Evolutionary conservation across 2,329 filamentous ascomycete species (phyloP), one percentile per base, ranked within the genome.

Genomic region (Drechmeria coniospora): DNA sequence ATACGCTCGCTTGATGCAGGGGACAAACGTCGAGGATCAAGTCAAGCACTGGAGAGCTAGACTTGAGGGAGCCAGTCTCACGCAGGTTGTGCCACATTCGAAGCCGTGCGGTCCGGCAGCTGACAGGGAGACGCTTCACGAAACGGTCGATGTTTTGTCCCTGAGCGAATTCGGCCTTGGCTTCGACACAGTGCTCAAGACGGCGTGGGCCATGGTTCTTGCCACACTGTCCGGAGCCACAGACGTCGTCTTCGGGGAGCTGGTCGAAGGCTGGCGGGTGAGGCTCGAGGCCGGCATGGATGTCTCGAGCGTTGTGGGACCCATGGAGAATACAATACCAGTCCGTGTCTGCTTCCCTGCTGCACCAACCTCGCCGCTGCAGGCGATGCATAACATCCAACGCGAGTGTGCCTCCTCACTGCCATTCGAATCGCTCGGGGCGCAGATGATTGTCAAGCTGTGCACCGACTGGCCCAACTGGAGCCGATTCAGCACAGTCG

Each of bases 191-290:
- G 55, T 73, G 3, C 50, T 73, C 19, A 70, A 69, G 41, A 59
- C 65, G 0, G 67, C 67, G 0, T 74, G 69, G 67, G 61, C 65
- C 1, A 57, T 66, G 33, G 57, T 65, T 0, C 54, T 74, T 6
- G 61, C 64, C 0, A 62, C 56, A 15, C 45, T 70, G 8, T 59
- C 63, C 0, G 58, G 53, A 0, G 50, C 44, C 0, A 47, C 56
- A 5, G 68, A 74, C 23, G 56, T 74, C 6, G 54, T 71, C 4
- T 73, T 73, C 31, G 69, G 68, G 6, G 61, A 70, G 38, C 45
- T 63, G 3, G 50, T 68, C 10, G 58, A 62, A 8, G 61, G 61
- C 1, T 59, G 61, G 13, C 57, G 61, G 32, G 40, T 59, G 1
- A 43, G 47, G 3, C 50, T 63, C 2, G 45, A 52, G 0, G 50